These are phyloP conservation scores for Drechslerella coelobrocha DNA, from an alignment of 2,329 filamentous ascomycete genomes.

Conservation along the genomic window DNA sequence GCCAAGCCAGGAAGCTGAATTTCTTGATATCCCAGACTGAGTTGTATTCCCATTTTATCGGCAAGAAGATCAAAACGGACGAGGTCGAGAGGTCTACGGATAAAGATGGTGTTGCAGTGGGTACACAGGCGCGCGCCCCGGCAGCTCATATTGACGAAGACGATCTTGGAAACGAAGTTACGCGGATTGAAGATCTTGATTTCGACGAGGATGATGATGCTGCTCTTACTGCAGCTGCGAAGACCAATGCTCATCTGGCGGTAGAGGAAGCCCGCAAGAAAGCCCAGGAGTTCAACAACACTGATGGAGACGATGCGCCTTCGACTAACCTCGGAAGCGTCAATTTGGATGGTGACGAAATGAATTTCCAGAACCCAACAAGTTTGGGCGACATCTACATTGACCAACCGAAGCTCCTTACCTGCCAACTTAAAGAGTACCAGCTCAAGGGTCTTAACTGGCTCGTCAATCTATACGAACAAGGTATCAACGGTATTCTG, in stretches of 20 bases:
- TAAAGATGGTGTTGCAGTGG: slow-evolving; percentile 65
- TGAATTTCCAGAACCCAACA: slow-evolving; percentile 99
- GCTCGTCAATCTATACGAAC: slow-evolving; percentile 98
- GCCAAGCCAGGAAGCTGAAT: slow-evolving; percentile 98
- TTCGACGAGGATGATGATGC: slow-evolving; percentile 95
- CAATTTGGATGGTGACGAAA: slow-evolving; percentile 78
- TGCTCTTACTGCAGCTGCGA: slow-evolving; percentile 78
- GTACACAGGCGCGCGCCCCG: slow-evolving; percentile 1
- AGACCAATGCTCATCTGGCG: slow-evolving; percentile 94
- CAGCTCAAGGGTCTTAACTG: slow-evolving; percentile 99
- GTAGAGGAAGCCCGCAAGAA: slow-evolving; percentile 93
- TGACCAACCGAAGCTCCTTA: slow-evolving; percentile 90
- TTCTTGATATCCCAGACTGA: slow-evolving; percentile 99
- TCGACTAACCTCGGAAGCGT: neutral
- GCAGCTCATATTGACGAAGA: slow-evolving; percentile 56
- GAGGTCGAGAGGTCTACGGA: slow-evolving; percentile 91
- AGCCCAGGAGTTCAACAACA: slow-evolving; percentile 82
- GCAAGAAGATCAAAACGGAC: slow-evolving; percentile 98
- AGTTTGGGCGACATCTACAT: slow-evolving; percentile 93
- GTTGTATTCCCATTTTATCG: slow-evolving; percentile 98
- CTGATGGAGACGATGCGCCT: slow-evolving; percentile 56
- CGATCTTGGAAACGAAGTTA: slow-evolving; percentile 73
- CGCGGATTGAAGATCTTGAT: slow-evolving; percentile 90
- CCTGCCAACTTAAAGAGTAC: slow-evolving; percentile 95
- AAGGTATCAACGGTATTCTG: slow-evolving; percentile 98